Conservation (phyloP, 345 rosid genomes). For the Gossypium bickii region DNA sequence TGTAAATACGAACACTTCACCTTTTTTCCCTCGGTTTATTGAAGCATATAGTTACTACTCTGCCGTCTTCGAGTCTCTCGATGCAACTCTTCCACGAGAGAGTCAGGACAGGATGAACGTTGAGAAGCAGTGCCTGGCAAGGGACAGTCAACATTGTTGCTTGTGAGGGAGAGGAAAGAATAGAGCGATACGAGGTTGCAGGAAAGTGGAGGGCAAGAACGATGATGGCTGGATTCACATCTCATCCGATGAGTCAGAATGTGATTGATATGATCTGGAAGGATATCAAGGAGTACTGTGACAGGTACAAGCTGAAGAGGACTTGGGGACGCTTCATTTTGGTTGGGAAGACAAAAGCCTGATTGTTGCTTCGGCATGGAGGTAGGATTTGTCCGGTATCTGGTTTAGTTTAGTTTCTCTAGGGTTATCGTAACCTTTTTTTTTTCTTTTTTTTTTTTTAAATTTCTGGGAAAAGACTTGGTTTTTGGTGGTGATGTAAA, state of each 20-base stretch:
- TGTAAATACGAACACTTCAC: constrained; percentile 86
- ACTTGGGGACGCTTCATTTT: constrained; percentile 62
- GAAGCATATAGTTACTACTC: constrained; percentile 89
- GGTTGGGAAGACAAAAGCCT: constrained; percentile 89
- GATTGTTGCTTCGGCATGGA: constrained; percentile 91
- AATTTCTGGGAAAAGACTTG: not conserved
- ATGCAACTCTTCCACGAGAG: constrained; percentile 78
- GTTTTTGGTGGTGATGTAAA: constrained; percentile 9
- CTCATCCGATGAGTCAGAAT: constrained; percentile 50
- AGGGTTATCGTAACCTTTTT: constrained; percentile 5
- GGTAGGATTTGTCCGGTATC: constrained; percentile 22
- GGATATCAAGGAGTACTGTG: constrained; percentile 55
- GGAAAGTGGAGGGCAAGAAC: constrained; percentile 97
- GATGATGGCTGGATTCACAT: constrained; percentile 85
- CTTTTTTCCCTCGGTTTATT: constrained; percentile 69
- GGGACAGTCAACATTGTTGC: constrained; percentile 88
- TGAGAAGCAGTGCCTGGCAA: constrained; percentile 88
- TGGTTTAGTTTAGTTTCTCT: not conserved
- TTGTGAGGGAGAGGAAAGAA: constrained; percentile 93
- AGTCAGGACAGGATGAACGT: constrained; percentile 96
- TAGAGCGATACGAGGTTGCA: constrained; percentile 84
- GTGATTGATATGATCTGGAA: constrained; percentile 47
- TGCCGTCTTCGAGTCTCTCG: constrained; percentile 84
- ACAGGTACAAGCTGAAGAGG: constrained; percentile 61
- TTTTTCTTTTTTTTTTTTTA: too few relatives aligned